A percentile compares a stretch with the other conserved stretches of the same genome.
Conservation (phyloP, 1,284 basidiomycete genomes). For the Cronartium ribicola region DNA sequence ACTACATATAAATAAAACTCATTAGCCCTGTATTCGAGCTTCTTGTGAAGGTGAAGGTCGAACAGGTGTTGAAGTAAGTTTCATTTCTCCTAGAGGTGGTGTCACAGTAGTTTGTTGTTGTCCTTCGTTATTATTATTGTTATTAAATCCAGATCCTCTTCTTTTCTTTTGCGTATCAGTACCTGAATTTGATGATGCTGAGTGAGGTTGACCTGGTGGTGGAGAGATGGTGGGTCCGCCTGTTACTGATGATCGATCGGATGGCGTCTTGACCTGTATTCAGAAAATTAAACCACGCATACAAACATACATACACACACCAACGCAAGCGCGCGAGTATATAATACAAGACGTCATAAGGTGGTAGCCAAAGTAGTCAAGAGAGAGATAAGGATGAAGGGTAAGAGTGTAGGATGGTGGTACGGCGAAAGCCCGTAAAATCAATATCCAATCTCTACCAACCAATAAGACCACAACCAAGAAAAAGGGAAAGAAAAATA, state of each 20-base stretch:
- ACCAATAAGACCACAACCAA: not conserved
- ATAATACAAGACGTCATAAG: no score
- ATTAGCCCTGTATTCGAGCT: no score
- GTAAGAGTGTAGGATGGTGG: no score
- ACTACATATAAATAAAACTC: no score
- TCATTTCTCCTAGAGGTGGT: slow-evolving; percentile 37
- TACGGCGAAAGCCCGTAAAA: no score
- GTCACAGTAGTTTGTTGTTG: slow-evolving; percentile 21
- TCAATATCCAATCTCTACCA: no score
- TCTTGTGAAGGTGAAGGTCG: no score
- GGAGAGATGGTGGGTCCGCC: not conserved
- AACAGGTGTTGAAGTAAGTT: slow-evolving; percentile 10
- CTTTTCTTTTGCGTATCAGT: slow-evolving; percentile 14
- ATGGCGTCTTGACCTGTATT: not conserved
- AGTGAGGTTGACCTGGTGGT: not conserved
- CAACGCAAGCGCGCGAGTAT: no score
- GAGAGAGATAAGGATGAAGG: no score
- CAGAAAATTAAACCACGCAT: no score
- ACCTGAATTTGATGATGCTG: slow-evolving; percentile 16
- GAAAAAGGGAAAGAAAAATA: not conserved
- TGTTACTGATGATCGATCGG: not conserved
- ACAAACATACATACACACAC: no score
- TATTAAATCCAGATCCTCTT: slow-evolving; percentile 17
- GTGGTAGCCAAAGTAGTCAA: no score
- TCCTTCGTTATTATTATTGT: not conserved